Evolutionary conservation across 1,284 basidiomycete species (phyloP).

Genomic region (Mycocalia duriaeana): DNA sequence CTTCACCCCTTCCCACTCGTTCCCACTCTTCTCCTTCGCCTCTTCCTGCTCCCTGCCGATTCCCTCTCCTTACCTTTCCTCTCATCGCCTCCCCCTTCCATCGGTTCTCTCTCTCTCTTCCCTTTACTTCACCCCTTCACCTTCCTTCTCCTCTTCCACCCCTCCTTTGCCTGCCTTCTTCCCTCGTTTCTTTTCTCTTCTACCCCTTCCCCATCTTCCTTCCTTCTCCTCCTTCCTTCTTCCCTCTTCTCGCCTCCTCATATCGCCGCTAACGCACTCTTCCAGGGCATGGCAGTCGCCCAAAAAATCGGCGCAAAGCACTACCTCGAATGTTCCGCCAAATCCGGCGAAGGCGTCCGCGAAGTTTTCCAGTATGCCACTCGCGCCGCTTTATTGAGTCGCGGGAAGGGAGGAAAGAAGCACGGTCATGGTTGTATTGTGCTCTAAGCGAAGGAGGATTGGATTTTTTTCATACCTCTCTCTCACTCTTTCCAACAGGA

Average conservation of each 20-base stretch:
- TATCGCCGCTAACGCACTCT: slow-evolving; percentile 2
- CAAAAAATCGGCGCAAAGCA: slow-evolving; percentile 86
- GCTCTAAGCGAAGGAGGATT: slow-evolving; percentile 23
- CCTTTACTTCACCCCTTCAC: neutral
- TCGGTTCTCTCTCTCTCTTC: neutral
- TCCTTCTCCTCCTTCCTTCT: slow-evolving; percentile 2
- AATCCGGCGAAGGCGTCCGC: slow-evolving; percentile 84
- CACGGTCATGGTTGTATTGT: slow-evolving; percentile 28
- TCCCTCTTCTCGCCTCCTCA: slow-evolving; percentile 6
- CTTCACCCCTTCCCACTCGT: slow-evolving; percentile 1
- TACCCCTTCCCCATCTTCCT: slow-evolving; percentile 4
- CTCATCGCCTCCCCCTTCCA: neutral
- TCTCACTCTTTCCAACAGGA: too few species aligned
- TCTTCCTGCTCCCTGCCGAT: neutral
- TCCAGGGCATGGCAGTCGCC: slow-evolving; percentile 78
- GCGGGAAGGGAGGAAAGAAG: slow-evolving; percentile 36
- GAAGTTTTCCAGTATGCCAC: slow-evolving; percentile 92
- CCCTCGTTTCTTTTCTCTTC: neutral
- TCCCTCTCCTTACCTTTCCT: too few species aligned
- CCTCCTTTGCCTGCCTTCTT: neutral
- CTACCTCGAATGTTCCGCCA: slow-evolving; percentile 90
- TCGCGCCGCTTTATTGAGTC: slow-evolving; percentile 66
- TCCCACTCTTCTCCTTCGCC: neutral
- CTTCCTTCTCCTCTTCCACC: neutral
- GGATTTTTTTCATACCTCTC: too few species aligned